A percentile compares a stretch with the other conserved stretches of the same genome.
Evolutionary conservation across 805 yeast genomes (phyloP).

Genomic region (Yamadazyma nakazawae): DNA sequence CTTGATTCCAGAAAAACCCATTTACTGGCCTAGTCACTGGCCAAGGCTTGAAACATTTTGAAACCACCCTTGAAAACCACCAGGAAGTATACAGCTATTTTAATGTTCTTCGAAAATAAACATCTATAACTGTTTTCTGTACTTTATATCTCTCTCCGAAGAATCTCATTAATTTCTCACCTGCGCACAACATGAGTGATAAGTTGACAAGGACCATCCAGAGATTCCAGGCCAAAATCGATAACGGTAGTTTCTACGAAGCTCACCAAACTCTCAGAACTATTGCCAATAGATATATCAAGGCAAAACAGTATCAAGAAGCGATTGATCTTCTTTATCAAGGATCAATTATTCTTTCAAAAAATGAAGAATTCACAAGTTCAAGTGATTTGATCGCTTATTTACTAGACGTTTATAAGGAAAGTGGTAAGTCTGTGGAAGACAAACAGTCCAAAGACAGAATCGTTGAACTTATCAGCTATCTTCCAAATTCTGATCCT

Average conservation of each 20-base stretch:
- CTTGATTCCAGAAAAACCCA: constrained; percentile 11
- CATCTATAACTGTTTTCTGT: no score
- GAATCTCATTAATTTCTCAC: background rate
- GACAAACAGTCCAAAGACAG: constrained; percentile 42
- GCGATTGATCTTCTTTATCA: constrained; percentile 73
- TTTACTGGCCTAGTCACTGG: constrained; percentile 3
- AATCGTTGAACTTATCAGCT: constrained; percentile 45
- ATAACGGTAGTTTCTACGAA: constrained; percentile 78
- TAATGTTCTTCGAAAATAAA: no score
- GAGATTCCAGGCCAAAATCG: constrained; percentile 67
- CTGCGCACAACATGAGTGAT: constrained; percentile 5
- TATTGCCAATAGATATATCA: constrained; percentile 78
- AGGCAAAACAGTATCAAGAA: constrained; percentile 59
- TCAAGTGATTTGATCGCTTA: constrained; percentile 75
- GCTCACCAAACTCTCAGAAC: constrained; percentile 95
- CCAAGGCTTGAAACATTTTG: background rate
- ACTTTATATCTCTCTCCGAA: no score
- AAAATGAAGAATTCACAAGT: constrained; percentile 72
- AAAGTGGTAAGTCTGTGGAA: constrained; percentile 40
- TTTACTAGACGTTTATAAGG: constrained; percentile 65
- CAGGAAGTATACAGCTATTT: no score
- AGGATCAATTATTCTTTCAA: constrained; percentile 65
- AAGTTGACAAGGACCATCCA: constrained; percentile 59
- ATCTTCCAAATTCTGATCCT: constrained; percentile 42
- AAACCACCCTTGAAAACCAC: no score